Percentiles rank a stretch among this genome's conserved stretches.
Evolutionary conservation across 78 protist species (phyloP).

Genomic region (Chrysochromulina parva): DNA sequence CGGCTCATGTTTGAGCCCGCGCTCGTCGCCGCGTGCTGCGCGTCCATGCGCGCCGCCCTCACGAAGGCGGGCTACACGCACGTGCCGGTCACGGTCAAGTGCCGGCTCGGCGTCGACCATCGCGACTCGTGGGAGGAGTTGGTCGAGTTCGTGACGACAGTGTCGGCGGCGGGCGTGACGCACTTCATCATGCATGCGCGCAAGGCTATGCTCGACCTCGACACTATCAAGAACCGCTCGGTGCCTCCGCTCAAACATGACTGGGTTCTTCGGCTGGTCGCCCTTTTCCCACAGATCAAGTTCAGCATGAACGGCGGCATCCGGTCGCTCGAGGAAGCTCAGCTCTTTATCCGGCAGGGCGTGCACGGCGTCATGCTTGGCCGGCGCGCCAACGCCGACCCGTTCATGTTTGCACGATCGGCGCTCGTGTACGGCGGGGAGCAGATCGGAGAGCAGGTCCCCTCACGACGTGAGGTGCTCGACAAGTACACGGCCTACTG

Average conservation of each 20-base stretch:
- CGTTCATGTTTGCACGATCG: neutral
- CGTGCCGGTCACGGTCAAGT: neutral
- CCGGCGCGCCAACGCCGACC: conserved; percentile 7
- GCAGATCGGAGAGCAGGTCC: too few relatives aligned
- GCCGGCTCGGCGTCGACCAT: neutral
- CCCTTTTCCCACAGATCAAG: neutral
- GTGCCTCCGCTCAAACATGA: conserved; percentile 11
- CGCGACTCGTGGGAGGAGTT: neutral
- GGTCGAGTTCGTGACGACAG: neutral
- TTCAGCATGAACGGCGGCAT: conserved; percentile 12
- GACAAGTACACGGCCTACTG: too few relatives aligned
- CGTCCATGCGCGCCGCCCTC: neutral
- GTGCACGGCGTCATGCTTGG: conserved; percentile 11
- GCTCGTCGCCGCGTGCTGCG: neutral
- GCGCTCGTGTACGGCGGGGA: too few relatives aligned
- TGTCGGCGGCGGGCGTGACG: neutral
- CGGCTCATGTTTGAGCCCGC: neutral
- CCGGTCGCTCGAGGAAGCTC: neutral
- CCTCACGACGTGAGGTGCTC: too few relatives aligned
- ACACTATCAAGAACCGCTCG: neutral
- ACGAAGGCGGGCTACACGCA: neutral
- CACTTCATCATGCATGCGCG: conserved; percentile 28
- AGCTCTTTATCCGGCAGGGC: neutral
- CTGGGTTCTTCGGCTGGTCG: neutral
- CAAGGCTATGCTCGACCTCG: neutral